Percentiles rank a stretch among this genome's conserved stretches.
Evolutionary conservation across 257 asterid species (phyloP).

Genomic region (Forsythia suspensa): DNA sequence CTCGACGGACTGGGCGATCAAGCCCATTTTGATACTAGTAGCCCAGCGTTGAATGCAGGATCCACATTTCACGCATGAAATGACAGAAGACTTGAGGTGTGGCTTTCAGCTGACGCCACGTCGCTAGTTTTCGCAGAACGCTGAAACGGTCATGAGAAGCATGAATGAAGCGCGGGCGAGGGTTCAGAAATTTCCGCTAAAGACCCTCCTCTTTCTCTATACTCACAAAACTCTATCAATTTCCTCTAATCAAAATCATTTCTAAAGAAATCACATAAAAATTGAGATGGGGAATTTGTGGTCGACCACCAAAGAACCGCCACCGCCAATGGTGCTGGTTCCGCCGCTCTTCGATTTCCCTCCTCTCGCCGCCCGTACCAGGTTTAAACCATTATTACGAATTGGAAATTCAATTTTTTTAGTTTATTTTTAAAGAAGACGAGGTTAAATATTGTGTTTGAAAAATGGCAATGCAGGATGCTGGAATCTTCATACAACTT

Average conservation of each 20-base stretch:
- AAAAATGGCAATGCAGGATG: constrained; percentile 59
- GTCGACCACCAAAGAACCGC: constrained; percentile 38
- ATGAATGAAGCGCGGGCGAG: constrained; percentile 18
- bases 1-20: neutral
- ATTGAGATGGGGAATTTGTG: constrained; percentile 59
- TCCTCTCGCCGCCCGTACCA: constrained; percentile 90
- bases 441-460: neutral
- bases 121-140: constrained; percentile 5
- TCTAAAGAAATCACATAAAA: neutral
- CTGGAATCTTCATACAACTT: constrained; percentile 81
- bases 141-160: constrained; percentile 40
- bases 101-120: constrained; percentile 32
- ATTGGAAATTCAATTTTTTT: neutral
- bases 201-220: constrained; percentile 18
- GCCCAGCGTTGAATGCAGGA: neutral
- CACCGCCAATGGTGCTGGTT: constrained; percentile 89
- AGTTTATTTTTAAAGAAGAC: neutral
- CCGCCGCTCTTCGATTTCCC: constrained; percentile 97
- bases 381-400: constrained; percentile 32
- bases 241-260: constrained; percentile 7
- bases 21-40: neutral
- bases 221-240: constrained; percentile 8
- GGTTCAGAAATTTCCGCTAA: constrained; percentile 37
- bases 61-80: constrained; percentile 17
- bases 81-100: neutral